phyloP scores from a whole-genome alignment of 805 yeast species.

The Nakazawaea ambrosiae region DNA sequence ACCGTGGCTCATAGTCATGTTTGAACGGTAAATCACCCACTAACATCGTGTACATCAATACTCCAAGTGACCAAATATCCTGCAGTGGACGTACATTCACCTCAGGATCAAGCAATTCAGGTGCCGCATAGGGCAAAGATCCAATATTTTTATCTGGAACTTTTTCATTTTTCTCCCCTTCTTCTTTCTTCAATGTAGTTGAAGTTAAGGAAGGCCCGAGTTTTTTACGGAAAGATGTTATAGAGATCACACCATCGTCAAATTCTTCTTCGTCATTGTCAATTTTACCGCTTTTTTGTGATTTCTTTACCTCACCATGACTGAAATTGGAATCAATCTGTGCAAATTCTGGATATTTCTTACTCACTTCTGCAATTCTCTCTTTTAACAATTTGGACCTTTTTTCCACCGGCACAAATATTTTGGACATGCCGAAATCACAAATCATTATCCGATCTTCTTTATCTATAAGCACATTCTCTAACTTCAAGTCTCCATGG shows the following conservation, averaged over 20 bases:
- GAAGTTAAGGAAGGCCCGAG: slow-evolving; percentile 23
- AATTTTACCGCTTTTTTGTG: neutral
- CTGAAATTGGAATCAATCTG: neutral
- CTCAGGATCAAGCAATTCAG: slow-evolving; percentile 64
- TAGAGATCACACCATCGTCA: slow-evolving; percentile 26
- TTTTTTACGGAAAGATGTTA: slow-evolving; percentile 19
- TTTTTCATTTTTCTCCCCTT: neutral
- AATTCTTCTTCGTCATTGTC: neutral
- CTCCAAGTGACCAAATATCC: slow-evolving; percentile 92
- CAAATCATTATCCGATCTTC: slow-evolving; percentile 49
- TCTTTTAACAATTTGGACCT: slow-evolving; percentile 9
- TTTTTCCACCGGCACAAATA: slow-evolving; percentile 6
- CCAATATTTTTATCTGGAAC: slow-evolving; percentile 72
- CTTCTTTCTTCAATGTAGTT: slow-evolving; percentile 9
- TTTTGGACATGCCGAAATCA: slow-evolving; percentile 80
- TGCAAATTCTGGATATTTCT: neutral
- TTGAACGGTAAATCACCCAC: slow-evolving; percentile 76
- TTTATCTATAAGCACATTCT: slow-evolving; percentile 62
- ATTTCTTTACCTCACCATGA: neutral
- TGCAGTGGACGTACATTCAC: slow-evolving; percentile 54
- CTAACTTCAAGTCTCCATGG: slow-evolving; percentile 81
- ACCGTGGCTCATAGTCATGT: slow-evolving; percentile 76
- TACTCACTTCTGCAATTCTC: neutral
- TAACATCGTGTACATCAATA: slow-evolving; percentile 63
- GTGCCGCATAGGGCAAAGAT: slow-evolving; percentile 88